A percentile compares a stretch with the other conserved stretches of the same genome.
phyloP scores from a whole-genome alignment of 257 asterid species.

The Solanum bulbocastanum region DNA sequence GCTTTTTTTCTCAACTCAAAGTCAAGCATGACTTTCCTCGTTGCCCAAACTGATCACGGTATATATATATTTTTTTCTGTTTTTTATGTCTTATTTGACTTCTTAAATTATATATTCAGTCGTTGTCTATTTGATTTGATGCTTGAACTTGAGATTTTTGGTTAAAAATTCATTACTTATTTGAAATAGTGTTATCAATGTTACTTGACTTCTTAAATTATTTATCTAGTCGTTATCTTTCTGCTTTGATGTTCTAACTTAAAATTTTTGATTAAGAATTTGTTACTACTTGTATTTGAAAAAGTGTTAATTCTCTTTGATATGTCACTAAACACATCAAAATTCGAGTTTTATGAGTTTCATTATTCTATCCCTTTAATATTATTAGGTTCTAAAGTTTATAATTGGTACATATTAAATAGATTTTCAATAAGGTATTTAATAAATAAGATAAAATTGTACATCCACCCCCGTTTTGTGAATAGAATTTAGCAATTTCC shows the following conservation, averaged over 20 bases:
- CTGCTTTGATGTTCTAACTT: neutral
- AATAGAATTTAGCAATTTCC: neutral
- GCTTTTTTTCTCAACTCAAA: neutral
- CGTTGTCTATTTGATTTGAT: neutral
- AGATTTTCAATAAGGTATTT: neutral
- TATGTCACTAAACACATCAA: neutral
- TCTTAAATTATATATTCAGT: neutral
- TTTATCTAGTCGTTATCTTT: neutral
- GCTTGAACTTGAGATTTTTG: neutral
- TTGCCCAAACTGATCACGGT: conserved; percentile 3
- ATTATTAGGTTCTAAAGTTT: neutral
- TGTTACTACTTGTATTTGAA: neutral
- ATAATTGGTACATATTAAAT: neutral
- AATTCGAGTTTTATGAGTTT: neutral
- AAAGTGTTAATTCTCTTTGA: neutral
- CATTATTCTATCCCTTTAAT: neutral
- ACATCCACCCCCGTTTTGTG: neutral
- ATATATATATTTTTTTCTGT: neutral
- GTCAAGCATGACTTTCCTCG: neutral
- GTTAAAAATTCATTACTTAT: too few relatives aligned
- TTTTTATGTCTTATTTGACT: neutral
- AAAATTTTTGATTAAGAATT: neutral
- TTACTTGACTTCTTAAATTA: neutral
- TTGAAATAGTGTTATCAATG: neutral
- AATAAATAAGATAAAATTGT: neutral